Percentiles rank a stretch among this genome's conserved stretches.
Evolutionary conservation across 2,329 filamentous ascomycete species (phyloP).

Genomic region (Myriosclerotinia duriaeana): DNA sequence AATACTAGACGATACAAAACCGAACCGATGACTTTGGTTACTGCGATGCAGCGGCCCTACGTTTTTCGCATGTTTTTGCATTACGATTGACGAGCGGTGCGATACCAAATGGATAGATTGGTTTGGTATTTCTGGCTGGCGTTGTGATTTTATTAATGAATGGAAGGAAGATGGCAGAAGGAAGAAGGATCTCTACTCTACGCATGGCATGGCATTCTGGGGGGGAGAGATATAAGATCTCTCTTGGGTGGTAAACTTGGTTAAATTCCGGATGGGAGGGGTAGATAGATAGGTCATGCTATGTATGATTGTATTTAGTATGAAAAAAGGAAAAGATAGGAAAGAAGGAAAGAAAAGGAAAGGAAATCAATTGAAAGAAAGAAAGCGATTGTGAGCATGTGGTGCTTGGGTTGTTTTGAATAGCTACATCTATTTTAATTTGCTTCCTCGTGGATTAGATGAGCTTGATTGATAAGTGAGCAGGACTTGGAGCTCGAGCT

Average conservation of each 20-base stretch:
- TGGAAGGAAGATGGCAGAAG: not conserved
- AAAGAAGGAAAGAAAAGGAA: not conserved
- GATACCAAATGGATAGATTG: not conserved
- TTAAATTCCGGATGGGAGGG: not conserved
- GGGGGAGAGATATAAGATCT: not conserved
- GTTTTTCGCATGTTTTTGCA: not conserved
- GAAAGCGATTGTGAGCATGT: no score
- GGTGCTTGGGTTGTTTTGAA: no score
- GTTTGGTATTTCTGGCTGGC: no score
- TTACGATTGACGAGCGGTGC: slow-evolving; percentile 1
- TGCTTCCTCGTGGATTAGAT: no score
- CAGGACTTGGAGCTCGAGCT: no score
- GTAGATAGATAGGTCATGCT: not conserved
- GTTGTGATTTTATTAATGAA: no score
- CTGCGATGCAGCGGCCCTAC: not conserved
- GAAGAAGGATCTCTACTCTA: not conserved
- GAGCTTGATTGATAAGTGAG: no score
- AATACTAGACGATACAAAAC: not conserved
- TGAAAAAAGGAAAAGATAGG: not conserved
- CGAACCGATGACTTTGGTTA: not conserved
- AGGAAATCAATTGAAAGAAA: no score
- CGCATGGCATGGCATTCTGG: not conserved
- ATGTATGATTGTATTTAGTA: not conserved
- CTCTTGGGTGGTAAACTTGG: not conserved
- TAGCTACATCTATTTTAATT: no score